Evolutionary conservation across 805 yeast species (phyloP).

Genomic region (Candida vaughaniae): DNA sequence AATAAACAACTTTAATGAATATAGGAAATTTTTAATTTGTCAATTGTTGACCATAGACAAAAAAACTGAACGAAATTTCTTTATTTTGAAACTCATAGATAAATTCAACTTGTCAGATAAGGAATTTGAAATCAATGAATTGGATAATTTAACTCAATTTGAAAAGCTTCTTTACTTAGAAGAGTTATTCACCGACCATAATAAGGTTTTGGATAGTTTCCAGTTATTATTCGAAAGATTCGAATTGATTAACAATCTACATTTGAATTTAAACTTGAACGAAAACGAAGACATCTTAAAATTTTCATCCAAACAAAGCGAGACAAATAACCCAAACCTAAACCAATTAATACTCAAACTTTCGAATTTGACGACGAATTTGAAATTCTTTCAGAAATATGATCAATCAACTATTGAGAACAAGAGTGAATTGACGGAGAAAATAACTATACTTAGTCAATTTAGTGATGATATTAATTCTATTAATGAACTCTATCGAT

Average conservation of each 20-base stretch:
- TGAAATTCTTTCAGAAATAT: slow-evolving; percentile 38
- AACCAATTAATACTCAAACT: slow-evolving; percentile 29
- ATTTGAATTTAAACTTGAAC: slow-evolving; percentile 3
- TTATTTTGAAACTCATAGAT: slow-evolving; percentile 27
- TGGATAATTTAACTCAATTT: slow-evolving; percentile 8
- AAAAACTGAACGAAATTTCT: slow-evolving; percentile 26
- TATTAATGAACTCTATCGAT: slow-evolving; percentile 30
- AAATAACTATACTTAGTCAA: slow-evolving; percentile 34
- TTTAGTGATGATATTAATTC: slow-evolving; percentile 30
- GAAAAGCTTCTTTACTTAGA: slow-evolving; percentile 20
- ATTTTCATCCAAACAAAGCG: not conserved
- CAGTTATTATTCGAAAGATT: slow-evolving; percentile 27
- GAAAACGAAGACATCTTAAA: slow-evolving; percentile 11
- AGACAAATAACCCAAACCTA: slow-evolving; percentile 17
- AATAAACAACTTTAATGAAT: slow-evolving; percentile 30
- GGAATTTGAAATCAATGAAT: slow-evolving; percentile 6
- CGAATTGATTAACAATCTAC: slow-evolving; percentile 13
- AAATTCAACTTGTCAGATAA: slow-evolving; percentile 13
- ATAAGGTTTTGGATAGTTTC: slow-evolving; percentile 21
- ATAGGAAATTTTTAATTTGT: slow-evolving; percentile 37
- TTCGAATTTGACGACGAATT: slow-evolving; percentile 30
- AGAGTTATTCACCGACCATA: slow-evolving; percentile 23
- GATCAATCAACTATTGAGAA: slow-evolving; percentile 29
- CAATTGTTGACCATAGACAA: slow-evolving; percentile 39
- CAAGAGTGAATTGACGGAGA: slow-evolving; percentile 33